Evolutionary conservation across 176 grass and related monocot genomes (phyloP), one percentile per base, ranked within the genome.

Genomic region (Cenchrus purpureus): DNA sequence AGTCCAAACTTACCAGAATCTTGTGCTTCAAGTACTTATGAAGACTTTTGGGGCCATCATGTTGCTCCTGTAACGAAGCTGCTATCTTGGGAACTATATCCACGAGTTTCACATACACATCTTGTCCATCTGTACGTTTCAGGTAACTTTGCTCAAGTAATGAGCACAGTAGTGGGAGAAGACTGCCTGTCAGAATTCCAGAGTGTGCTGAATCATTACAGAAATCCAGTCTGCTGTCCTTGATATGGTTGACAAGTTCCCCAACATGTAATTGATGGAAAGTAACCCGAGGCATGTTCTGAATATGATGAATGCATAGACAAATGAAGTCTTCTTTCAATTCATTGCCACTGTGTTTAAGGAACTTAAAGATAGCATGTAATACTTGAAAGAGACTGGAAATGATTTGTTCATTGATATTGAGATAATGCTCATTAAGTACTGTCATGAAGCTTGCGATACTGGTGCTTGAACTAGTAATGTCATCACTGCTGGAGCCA

Each of bases 91-190:
- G 89, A 87, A 98, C 56, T 69, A 91, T 79, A 56, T 89, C 90
- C 12, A 71, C 44, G 13, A 95, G 85, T 65, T 98, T 85, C 44
- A 71, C 81, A 89, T 75, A 76, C 72, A 87, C 81, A 80, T 60
- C 73, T 42, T 66, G 76, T 82, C 31, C 74, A 64, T 73, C 84
- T 54, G 5, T 82, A 51, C 83, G 65, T 83, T 86, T 78, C 14
- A 79, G 68, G 69, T 86, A 79, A 68, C 73, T 90, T 84, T 94
- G 76, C 32, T 92, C 85, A 90, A 92, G 32, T 78, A 94, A 90
- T 15, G 93, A 95, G 84, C 96, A 89, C 34, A 98, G 25, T 25
- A 98, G 87, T 57, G 95, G 96, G 91, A 95, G 91, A 78, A 95
- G 76, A 81, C 84, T 78, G 34, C 87, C 90, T 65, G 75, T 57